Conservation (phyloP, 2,329 filamentous ascomycete genomes). For the Aspergillus vadensis region DNA sequence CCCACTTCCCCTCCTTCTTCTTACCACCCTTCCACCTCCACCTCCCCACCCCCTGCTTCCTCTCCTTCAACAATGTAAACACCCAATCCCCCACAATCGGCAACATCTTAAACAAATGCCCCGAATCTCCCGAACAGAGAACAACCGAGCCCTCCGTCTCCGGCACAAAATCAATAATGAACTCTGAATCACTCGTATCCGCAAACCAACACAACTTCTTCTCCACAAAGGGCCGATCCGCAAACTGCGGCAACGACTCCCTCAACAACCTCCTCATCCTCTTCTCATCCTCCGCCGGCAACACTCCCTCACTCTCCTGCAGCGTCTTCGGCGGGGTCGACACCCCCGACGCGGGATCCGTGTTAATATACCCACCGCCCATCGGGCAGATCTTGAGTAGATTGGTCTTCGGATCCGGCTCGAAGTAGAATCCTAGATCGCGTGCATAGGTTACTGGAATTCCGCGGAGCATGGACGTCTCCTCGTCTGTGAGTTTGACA, state of each 20-base stretch:
- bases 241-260: constrained; percentile 56
- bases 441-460: constrained; percentile 64
- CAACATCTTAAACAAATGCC: constrained; percentile 65
- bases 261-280: constrained; percentile 54
- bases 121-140: constrained; percentile 60
- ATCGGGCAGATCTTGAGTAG: constrained; percentile 63
- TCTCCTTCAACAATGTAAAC: constrained; percentile 44
- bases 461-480: constrained; percentile 56
- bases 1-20: constrained; percentile 28
- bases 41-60: constrained; percentile 45
- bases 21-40: constrained; percentile 56
- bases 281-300: constrained; percentile 57
- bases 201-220: constrained; percentile 65
- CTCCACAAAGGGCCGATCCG: constrained; percentile 58
- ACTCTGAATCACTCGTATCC: constrained; percentile 63
- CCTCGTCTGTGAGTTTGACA: constrained; percentile 57
- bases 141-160: constrained; percentile 51
- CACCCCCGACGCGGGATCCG: constrained; percentile 45
- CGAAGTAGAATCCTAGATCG: constrained; percentile 67
- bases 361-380: constrained; percentile 59
- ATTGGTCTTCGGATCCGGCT: constrained; percentile 61
- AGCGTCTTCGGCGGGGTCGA: constrained; percentile 46
- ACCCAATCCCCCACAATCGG: constrained; percentile 62
- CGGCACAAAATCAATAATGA: constrained; percentile 61
- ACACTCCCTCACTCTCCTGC: constrained; percentile 43